Evolutionary conservation across 2,329 filamentous ascomycete species (phyloP).

Genomic region (Trichoderma sp.): DNA sequence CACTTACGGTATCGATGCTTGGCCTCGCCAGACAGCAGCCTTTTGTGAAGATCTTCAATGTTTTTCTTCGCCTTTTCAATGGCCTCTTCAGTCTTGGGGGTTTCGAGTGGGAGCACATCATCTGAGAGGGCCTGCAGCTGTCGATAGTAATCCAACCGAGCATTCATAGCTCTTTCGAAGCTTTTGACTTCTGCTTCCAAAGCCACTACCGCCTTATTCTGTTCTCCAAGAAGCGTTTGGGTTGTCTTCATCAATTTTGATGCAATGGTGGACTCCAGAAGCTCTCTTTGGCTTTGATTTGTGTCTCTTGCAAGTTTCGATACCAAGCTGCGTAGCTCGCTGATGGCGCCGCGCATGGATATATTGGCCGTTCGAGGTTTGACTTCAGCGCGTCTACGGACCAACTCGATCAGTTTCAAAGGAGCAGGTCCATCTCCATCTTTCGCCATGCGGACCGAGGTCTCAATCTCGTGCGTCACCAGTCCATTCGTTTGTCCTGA

Average conservation of each 20-base stretch:
- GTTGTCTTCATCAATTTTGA: constrained; percentile 62
- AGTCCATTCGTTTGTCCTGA: constrained; percentile 77
- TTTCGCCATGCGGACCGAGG: constrained; percentile 61
- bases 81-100: constrained; percentile 54
- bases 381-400: constrained; percentile 47
- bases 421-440: constrained; percentile 71
- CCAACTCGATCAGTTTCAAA: constrained; percentile 56
- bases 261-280: constrained; percentile 67
- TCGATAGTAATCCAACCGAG: constrained; percentile 83
- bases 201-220: constrained; percentile 49
- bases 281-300: constrained; percentile 51
- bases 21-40: constrained; percentile 64
- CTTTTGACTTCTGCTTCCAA: constrained; percentile 72
- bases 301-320: constrained; percentile 37
- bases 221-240: constrained; percentile 53
- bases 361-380: constrained; percentile 53
- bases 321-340: constrained; percentile 68
- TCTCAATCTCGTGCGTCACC: constrained; percentile 70
- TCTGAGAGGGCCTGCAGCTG: constrained; percentile 92
- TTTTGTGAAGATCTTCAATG: constrained; percentile 50
- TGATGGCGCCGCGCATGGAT: constrained; percentile 71
- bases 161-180: constrained; percentile 79
- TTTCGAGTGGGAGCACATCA: constrained; percentile 74
- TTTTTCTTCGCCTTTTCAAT: constrained; percentile 38
- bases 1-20: constrained; percentile 72